phyloP scores from a whole-genome alignment of 208 protist species.

The Leishmania gerbilli region DNA sequence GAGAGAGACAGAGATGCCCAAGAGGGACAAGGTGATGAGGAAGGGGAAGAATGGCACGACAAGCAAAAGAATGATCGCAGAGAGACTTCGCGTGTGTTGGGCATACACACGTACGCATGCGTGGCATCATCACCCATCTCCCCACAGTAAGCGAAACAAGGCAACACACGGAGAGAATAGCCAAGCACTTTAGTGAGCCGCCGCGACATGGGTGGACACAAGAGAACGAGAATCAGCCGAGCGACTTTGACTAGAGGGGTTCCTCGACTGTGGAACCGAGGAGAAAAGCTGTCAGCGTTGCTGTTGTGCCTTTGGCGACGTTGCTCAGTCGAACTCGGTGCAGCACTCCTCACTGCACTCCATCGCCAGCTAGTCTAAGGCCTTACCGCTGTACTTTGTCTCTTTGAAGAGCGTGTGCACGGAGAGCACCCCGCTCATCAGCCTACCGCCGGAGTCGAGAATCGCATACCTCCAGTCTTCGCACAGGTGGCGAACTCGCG shows the following conservation, averaged over 20 bases:
- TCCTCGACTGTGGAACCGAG: neutral
- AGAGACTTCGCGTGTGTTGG: neutral
- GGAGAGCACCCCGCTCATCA: conserved; percentile 41
- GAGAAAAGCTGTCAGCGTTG: neutral
- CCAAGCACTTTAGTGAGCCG: neutral
- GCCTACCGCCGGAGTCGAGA: conserved; percentile 14
- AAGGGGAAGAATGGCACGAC: neutral
- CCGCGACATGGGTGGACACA: neutral
- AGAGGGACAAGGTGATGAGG: neutral
- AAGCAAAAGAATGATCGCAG: neutral
- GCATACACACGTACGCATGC: neutral
- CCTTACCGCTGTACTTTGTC: conserved; percentile 27
- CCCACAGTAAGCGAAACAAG: neutral
- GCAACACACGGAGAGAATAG: neutral
- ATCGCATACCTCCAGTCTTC: conserved; percentile 46
- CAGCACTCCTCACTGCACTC: conserved; percentile 27
- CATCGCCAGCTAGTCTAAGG: conserved; percentile 52
- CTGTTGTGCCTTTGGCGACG: neutral
- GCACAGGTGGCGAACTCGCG: conserved; percentile 6
- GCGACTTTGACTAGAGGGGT: neutral
- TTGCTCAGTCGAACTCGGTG: conserved; percentile 29
- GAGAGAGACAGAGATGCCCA: neutral
- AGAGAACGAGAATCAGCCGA: neutral
- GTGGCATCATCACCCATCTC: neutral
- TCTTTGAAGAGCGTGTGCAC: conserved; percentile 61